Base-by-base conservation (phyloP, 345 rosid genomes). In the Gossypium arboreum region DNA sequence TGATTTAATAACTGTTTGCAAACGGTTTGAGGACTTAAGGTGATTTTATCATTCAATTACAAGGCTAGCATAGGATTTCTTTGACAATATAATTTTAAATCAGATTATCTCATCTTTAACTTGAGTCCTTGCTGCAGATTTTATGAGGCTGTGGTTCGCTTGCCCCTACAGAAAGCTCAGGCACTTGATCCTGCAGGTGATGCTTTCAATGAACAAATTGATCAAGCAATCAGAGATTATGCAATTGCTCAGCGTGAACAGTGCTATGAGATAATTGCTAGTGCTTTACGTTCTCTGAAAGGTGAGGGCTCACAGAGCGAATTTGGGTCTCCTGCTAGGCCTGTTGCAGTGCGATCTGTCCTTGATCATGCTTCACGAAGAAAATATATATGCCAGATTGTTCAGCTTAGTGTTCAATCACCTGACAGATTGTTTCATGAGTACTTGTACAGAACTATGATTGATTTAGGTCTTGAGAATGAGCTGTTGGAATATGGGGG, bases 401-500 rank as follows among this genome's bases (percentile, higher is more conserved):
- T 93, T 88, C 98, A 91, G 83, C 96, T 95, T 81, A 88, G 96
- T 66, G 90, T 95, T 79, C 98, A 93, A 72, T 90, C 99, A 70
- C 83, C 94, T 74, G 99, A 95, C 84, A 90, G 85, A 84, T 75
- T 85, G 81, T 95, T 95, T 83, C 98, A 91, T 68, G 92, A 91
- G 85, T 91, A 88, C 80, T 86, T 95, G 25, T 95, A 95, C 77
- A 75, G 78, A 78, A 84, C 90, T 71, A 88, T 95, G 97, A 87
- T 95, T 64, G 89, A 90, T 81, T 83, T 93, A 81, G 93, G 97
- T 74, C 91, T 95, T 79, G 99, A 95, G 82, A 78, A 91, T 74
- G 98, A 95, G 88, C 88, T 95, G 56, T 76, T 93, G 83, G 99
- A 95, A 86, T 95, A 86, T 68, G 99, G 99, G 74, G 99, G 99